Base-by-base conservation (phyloP, 208 protist species). In the Blechomonas ayalai region DNA sequence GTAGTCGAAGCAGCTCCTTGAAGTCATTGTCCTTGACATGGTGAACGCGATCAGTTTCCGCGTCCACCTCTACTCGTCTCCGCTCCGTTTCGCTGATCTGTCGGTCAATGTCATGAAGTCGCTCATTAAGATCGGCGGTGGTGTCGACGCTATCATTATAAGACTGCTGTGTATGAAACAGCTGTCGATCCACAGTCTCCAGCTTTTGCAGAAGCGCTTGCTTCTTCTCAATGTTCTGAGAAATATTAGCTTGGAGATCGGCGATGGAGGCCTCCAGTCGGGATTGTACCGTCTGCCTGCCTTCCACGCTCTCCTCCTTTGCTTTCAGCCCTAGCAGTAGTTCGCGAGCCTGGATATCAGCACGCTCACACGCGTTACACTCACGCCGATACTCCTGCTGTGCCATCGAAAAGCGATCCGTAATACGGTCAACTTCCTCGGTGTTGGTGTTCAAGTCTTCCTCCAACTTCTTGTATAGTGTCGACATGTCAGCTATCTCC, bases 131-230 rank as follows among this genome's bases (percentile, higher is more conserved):
- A 16, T 85, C 83, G 3, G 82, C 59, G 29, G 94, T 97, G 19
- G 83, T 84, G 44, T 85, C 80, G 0, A 96, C 68, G 36, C 87
- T 82, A 44, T 97, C 91, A 49, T 96, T 90, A 52, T 95, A 83
- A 2, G 82, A 88, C 60, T 92, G 78, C 53, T 89, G 69, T 1
- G 80, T 92, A 58, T 87, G 77, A 44, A 73, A 87, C 13, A 92
- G 59, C 45, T 96, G 82, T 47, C 81, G 82, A 40, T 93, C 73
- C 9, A 82, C 88, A 16, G 75, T 95, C 28, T 97, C 87, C 9
- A 87, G 52, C 58, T 96, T 92, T 39, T 96, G 90, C 52, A 66
- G 52, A 16, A 93, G 52, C 9, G 49, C 40, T 37, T 90, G 74
- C 23, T 46, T 71, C 46, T 73, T 67, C 12, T 45, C 52, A 22